Evolutionary conservation across 495 filamentous ascomycete genomes (phyloP).

Genomic region (Aspergillus taichungensis): DNA sequence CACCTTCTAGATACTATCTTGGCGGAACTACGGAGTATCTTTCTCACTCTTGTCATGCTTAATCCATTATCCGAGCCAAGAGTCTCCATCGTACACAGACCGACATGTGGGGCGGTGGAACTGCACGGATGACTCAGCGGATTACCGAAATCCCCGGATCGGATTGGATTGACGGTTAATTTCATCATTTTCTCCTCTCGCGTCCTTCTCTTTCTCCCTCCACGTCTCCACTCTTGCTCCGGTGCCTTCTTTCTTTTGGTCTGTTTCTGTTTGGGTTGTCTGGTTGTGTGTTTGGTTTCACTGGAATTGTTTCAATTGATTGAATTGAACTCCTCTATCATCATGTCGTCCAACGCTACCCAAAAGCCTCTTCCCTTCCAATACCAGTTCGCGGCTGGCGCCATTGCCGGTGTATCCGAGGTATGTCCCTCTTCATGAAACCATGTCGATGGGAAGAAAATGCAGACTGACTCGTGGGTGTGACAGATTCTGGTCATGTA

Average conservation of each 20-base stretch:
- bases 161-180: not conserved
- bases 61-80: too few relatives aligned
- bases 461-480: constrained; percentile 18
- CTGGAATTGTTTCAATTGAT: too few relatives aligned
- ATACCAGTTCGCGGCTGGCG: constrained; percentile 83
- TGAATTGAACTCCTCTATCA: constrained; percentile 11
- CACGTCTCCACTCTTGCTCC: not conserved
- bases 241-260: constrained; percentile 7
- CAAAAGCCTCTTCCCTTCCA: constrained; percentile 68
- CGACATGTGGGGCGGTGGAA: too few relatives aligned
- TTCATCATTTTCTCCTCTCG: too few relatives aligned
- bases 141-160: constrained; percentile 1
- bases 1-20: too few relatives aligned
- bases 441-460: not conserved
- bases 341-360: constrained; percentile 47
- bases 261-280: constrained; percentile 6
- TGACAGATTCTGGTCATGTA: constrained; percentile 80
- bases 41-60: too few relatives aligned
- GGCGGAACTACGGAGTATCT: too few relatives aligned
- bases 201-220: not conserved
- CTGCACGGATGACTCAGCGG: too few relatives aligned
- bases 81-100: too few relatives aligned
- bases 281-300: not conserved
- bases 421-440: constrained; percentile 38
- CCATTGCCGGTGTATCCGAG: constrained; percentile 88